Conservation (phyloP, 768 basidiomycete genomes). For the Tephrocybe sp. region DNA sequence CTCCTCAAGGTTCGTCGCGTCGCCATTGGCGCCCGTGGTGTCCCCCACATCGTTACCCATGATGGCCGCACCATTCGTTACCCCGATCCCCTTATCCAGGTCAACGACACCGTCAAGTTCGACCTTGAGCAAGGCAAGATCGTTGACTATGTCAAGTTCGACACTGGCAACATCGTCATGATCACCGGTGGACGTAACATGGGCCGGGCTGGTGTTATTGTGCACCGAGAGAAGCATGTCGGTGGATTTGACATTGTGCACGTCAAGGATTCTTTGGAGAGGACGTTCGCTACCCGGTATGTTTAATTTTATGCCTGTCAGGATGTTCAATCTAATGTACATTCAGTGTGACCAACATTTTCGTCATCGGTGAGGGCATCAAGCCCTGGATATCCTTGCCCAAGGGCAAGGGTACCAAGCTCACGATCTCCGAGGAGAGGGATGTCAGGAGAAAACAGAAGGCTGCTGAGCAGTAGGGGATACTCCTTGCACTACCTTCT, state of each 20-base stretch:
- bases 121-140: conserved; percentile 96
- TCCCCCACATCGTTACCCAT: conserved; percentile 97
- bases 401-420: conserved; percentile 96
- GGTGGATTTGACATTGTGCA: conserved; percentile 99
- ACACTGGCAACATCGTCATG: conserved; percentile 96
- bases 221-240: conserved; percentile 95
- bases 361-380: conserved; percentile 92
- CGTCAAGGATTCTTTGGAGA: conserved; percentile 92
- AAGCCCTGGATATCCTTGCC: conserved; percentile 98
- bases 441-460: conserved; percentile 86
- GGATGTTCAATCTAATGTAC: conserved; percentile 1
- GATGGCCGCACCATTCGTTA: conserved; percentile 99
- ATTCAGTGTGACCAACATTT: conserved; percentile 90
- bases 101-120: conserved; percentile 98
- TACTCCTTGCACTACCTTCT: conserved; percentile 13
- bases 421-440: conserved; percentile 95
- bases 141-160: conserved; percentile 90
- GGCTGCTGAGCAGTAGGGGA: conserved; percentile 61
- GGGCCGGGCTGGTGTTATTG: conserved; percentile 96
- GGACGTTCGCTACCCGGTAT: conserved; percentile 97
- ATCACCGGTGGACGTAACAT: conserved; percentile 99
- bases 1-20: conserved; percentile 93
- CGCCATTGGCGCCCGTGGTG: conserved; percentile 89
- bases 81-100: conserved; percentile 92
- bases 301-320: conserved; percentile 23